Evolutionary conservation across 2,329 filamentous ascomycete species (phyloP), one percentile per base, ranked within the genome.

Genomic region (Trichoderma koningiopsis): DNA sequence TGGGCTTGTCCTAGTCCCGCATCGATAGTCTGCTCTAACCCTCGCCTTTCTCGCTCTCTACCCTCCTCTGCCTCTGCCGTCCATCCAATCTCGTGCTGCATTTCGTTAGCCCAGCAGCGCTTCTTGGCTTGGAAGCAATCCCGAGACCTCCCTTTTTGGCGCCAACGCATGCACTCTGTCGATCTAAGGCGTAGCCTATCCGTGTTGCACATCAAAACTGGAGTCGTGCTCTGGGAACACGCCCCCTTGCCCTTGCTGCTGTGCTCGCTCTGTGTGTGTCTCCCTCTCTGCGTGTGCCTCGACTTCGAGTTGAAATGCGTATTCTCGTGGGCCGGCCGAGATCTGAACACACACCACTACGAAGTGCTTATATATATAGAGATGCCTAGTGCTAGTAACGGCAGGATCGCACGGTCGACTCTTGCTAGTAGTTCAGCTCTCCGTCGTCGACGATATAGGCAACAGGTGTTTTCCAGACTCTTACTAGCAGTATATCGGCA

Each of bases 121-220:
- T 24, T 24, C 52, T 47, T 57, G 52, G 24, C 52, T 47, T 57
- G 52, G 40, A 65, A 57, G 53, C 53, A 65, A 65, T 65, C 62
- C 62, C 62, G 62, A 65, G 62, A 65, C 62, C 53, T 65, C 53
- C 29, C 37, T 14, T 57, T 57, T 47, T 57, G 62, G 62, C 62
- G 62, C 62, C 62, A 65, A 65, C 62, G 62, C 62, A 65, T 65
- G 62, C 62, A 65, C 62, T 65, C 62, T 65, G 62, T 65, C 62
- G 62, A 65, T 65, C 62, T 65, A 65, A 47, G 62, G 62, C 62
- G 62, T 65, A 65, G 62, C 62, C 62, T 47, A 65, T 65, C 62
- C 62, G 62, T 65, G 62, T 65, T 37, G 62, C 62, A 57, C 62
- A 65, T 65, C 62, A 65, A 65, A 65, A 65, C 62, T 65, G 62